Evolutionary conservation across 208 protist genomes (phyloP).

Genomic region (Crithidia brevicula): DNA sequence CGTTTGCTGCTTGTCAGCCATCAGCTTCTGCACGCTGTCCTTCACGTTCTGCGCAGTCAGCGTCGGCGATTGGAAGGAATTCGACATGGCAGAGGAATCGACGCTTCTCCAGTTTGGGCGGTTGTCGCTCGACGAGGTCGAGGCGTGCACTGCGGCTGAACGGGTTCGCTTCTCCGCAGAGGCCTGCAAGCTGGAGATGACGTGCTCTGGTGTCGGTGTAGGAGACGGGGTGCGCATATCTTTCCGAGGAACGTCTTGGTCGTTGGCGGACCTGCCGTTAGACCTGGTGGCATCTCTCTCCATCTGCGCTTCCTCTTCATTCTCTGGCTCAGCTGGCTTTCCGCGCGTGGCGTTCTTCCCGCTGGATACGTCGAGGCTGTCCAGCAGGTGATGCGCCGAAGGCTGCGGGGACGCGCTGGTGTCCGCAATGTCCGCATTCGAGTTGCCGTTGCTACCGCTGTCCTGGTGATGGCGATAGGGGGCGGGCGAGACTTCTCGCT

Average conservation of each 20-base stretch:
- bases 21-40: conserved; percentile 37
- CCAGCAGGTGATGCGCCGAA: conserved; percentile 29
- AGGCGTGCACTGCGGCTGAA: conserved; percentile 14
- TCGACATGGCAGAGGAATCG: background rate
- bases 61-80: conserved; percentile 27
- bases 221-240: conserved; percentile 31
- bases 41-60: conserved; percentile 49
- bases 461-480: too few species aligned
- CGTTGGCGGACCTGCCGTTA: background rate
- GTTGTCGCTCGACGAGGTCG: background rate
- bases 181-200: conserved; percentile 41
- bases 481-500: conserved; percentile 2
- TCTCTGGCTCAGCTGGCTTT: conserved; percentile 13
- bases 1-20: conserved; percentile 13
- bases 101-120: too few species aligned
- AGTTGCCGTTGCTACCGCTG: too few species aligned
- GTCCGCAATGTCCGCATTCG: background rate
- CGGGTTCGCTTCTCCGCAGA: conserved; percentile 42
- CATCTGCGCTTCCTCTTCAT: background rate
- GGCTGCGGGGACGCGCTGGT: conserved; percentile 39
- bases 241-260: background rate
- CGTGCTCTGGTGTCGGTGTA: conserved; percentile 32
- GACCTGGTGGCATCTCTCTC: background rate
- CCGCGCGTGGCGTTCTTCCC: conserved; percentile 22
- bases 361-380: conserved; percentile 37